Conservation (phyloP, 257 asterid genomes). For the Verbascum thapsus region DNA sequence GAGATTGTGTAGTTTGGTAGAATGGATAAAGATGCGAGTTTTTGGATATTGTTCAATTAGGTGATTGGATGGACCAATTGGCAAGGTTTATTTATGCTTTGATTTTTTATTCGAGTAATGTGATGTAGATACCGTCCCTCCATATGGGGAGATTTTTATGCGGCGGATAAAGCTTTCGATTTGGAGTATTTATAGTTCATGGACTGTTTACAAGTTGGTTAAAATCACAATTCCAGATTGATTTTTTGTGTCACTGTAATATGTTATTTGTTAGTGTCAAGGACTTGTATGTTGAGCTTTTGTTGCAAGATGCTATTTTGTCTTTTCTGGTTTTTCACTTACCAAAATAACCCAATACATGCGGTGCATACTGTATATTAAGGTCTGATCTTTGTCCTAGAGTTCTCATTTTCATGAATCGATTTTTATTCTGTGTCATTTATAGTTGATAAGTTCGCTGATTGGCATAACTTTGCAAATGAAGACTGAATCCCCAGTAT, state of each 20-base stretch:
- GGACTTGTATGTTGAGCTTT: no score
- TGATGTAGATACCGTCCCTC: conserved; percentile 22
- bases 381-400: conserved; percentile 4
- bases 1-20: conserved; percentile 1
- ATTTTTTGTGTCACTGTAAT: no score
- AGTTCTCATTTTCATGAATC: conserved; percentile 20
- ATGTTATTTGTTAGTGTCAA: no score
- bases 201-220: conserved; percentile 14
- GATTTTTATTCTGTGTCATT: background rate
- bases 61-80: conserved; percentile 25
- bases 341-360: background rate
- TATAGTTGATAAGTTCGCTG: background rate
- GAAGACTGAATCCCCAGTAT: conserved; percentile 14
- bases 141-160: conserved; percentile 9
- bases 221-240: conserved; percentile 19
- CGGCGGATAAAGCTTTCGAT: conserved; percentile 22
- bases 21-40: background rate
- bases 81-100: background rate
- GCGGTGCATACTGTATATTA: background rate
- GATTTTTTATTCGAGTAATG: conserved; percentile 12
- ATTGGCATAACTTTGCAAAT: background rate
- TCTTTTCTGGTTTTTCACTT: background rate
- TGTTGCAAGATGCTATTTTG: no score
- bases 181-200: conserved; percentile 21
- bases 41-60: conserved; percentile 15